Evolutionary conservation across 345 rosid genomes (phyloP), one percentile per base, ranked within the genome.

Genomic region (Durio zibethinus): DNA sequence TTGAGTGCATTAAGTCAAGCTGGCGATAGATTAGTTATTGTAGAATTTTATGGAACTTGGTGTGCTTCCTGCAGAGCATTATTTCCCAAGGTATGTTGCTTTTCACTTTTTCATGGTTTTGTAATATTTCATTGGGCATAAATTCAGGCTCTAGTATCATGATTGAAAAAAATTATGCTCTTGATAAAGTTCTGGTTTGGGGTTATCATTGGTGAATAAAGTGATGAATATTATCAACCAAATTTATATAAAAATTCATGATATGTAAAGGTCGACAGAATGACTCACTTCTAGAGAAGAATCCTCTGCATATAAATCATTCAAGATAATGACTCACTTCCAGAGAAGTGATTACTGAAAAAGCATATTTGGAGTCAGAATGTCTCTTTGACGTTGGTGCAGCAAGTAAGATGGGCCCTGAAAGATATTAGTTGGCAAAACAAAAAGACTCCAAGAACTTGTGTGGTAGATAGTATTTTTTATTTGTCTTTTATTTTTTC

Each of bases 31-130:
- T 87, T 93, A 87, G 97, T 94, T 36, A 88, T 94, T 74, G 97
- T 94, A 10, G 97, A 94, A 64, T 93, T 94, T 82, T 94, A 91
- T 82, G 98, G 97, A 77, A 90, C 98, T 43, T 94, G 98, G 98
- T 94, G 98, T 86, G 97, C 91, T 61, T 92, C 98, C 79, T 94
- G 98, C 83, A 87, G 93, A 74, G 97, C 98, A 48, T 83, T 94
- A 72, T 92, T 90, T 82, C 97, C 97, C 16, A 94, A 91, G 93
- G 98, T 93, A 77, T 64, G 70, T 12, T 38, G 8, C 18, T 40
- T 40, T 15, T 36, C 12, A 5, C 8, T 36, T 60, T 20, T 65
- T 35, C 35, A 14, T 54, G 45, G 35, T 20, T n/a, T n/a, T n/a
- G n/a, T n/a, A n/a, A n/a, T n/a, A n/a, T n/a, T n/a, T n/a, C n/a